A percentile compares a stretch with the other conserved stretches of the same genome.
phyloP scores from a whole-genome alignment of 2,329 filamentous ascomycete genomes.

The Geoglossum cookeanum region DNA sequence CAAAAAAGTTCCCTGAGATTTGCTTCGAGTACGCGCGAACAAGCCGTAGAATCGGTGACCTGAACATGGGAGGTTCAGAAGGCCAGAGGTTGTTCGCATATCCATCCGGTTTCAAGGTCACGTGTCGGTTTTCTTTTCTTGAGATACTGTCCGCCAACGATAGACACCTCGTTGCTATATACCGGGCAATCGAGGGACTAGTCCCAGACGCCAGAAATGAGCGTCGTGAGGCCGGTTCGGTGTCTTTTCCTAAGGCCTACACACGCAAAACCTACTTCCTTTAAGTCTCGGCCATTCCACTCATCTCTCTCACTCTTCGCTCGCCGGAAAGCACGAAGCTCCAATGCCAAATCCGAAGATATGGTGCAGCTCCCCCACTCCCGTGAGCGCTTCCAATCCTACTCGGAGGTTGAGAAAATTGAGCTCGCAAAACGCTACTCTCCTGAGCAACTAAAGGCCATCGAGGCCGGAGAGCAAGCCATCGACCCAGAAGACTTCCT shows the following conservation, averaged over 20 bases:
- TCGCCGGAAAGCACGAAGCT: slow-evolving; percentile 23
- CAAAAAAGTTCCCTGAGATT: no score
- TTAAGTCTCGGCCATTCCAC: slow-evolving; percentile 20
- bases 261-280: background rate
- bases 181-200: background rate
- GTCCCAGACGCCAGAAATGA: slow-evolving; percentile 16
- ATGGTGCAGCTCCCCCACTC: slow-evolving; percentile 8
- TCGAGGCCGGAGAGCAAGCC: slow-evolving; percentile 61
- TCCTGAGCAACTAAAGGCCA: slow-evolving; percentile 58
- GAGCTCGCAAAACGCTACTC: slow-evolving; percentile 51
- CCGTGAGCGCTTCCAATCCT: slow-evolving; percentile 36
- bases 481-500: slow-evolving; percentile 58
- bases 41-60: background rate
- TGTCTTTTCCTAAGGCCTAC: slow-evolving; percentile 20
- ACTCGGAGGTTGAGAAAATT: slow-evolving; percentile 46
- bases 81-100: background rate
- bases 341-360: slow-evolving; percentile 25
- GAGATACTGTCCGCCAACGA: background rate
- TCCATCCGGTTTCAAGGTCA: background rate
- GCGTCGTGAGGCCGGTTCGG: slow-evolving; percentile 22
- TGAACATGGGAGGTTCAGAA: background rate
- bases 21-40: background rate
- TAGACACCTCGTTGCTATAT: background rate
- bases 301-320: slow-evolving; percentile 18
- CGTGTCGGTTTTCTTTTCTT: background rate